Base-by-base conservation (phyloP, 2,329 filamentous ascomycete genomes). In the Xylariales sp. region DNA sequence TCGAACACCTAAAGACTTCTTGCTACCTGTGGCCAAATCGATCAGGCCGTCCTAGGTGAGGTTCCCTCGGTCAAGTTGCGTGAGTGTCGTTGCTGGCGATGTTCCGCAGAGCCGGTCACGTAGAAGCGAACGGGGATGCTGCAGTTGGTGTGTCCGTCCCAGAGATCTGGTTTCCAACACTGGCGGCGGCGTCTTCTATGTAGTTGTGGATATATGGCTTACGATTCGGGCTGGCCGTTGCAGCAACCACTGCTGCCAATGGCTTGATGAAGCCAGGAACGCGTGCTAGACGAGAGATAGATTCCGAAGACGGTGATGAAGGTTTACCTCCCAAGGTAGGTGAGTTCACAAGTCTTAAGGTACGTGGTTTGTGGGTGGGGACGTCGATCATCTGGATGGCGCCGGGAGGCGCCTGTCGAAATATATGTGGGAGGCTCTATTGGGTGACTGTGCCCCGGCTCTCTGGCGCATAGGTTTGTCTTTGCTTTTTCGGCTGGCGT, bases 401-500 rank as follows among this genome's bases (percentile, higher is more conserved):
- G 51, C 50, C 57, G 57, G 55, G 57, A 60, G 56, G 58, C 58
- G 58, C 50, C 54, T 53, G 50, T 55, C 46, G 52, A 56, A 49
- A 54, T 54, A 56, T 59, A 60, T 56, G 53, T 51, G 49, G 44
- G 47, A 47, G 50, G 46, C 51, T 53, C 48, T 50, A 49, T 53
- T 55, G 49, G 54, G 50, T 31, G 45, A 49, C 21, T 49, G 52
- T 45, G 48, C 20, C 31, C 35, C 20, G 43, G 40, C 29, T 38
- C 38, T 29, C 18, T 37, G 19, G n/a, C 27, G 35, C 31, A 42
- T 39, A 31, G 27, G 34, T 25, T 12, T 20, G 19, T 12, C 28
- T 14, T 47, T 46, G 21, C 35, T 47, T 46, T n/a, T 45, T 47
- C 35, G 35, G 29, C 39, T 40, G 35, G 36, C 36, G 33, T 32